Base-by-base conservation (phyloP, 345 rosid species). In the Bruguiera gymnorhiza region DNA sequence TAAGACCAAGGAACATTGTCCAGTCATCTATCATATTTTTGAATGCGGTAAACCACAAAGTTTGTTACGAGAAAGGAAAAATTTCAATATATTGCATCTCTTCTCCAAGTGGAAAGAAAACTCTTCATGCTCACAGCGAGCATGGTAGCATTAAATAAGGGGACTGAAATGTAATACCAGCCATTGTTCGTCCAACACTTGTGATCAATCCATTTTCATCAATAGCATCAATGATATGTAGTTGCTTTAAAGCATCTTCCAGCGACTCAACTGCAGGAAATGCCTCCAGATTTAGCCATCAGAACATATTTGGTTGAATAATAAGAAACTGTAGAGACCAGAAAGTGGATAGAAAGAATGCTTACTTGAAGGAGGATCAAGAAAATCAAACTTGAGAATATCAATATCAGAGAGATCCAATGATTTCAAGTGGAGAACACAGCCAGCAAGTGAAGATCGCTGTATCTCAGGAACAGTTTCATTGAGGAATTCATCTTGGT, bases 391-490 rank as follows among this genome's bases (percentile, higher is more conserved):
- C 84, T 87, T 90, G 56, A 95, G 89, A 70, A 95, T 79, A 74
- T 95, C 87, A 21, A 95, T 92, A 70, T 95, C 98, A 24, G 98
- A 80, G 64, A 95, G 99, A 83, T 88, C 89, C 87, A 95, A 76
- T 1, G 98, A 95, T 72, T 95, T 95, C 82, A 95, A 77, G 85
- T 95, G 90, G 60, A 95, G 97, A 70, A 95, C 97, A 78, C 84
- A 82, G 75, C 99, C 98, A 62, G 88, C 94, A 67, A 95, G 99
- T 79, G 99, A 95, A 69, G 97, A 87, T 78, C 98, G 82, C 72
- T 84, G 99, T 79, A 95, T 95, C 81, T 95, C 98, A 76, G 99
- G 99, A 77, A 92, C 81, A 21, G 99, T 92, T 72, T 78, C 99
- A 63, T 90, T 97, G 69, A 85, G 87, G 66, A 95, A 89, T 43